Evolutionary conservation across 495 filamentous ascomycete species (phyloP), one percentile per base, ranked within the genome.

Genomic region (Penicillium atrosanguineum): DNA sequence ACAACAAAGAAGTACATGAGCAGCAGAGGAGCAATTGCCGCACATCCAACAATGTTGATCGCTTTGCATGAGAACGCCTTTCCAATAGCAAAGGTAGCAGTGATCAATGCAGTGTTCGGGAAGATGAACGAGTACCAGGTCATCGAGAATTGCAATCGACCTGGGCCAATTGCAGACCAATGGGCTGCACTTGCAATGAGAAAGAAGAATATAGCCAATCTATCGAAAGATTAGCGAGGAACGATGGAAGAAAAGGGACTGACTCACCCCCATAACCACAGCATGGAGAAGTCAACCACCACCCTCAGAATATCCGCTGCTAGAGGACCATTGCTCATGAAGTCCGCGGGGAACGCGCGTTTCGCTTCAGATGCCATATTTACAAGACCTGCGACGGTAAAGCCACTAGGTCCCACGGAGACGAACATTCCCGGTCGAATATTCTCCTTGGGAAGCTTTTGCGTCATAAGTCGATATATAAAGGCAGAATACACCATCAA

Each of bases 81-180:
- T 4, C 82, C 86, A n/a, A 93, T 72, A 3, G 85, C 84, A 57
- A 88, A 84, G 0, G 88, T 92, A 0, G 88, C 86, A 0, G 85
- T 88, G 29, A 87, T 73, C 56, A 91, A 66, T 0, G 87, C 86
- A 7, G 89, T 93, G 57, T 95, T 93, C 4, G 90, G 90, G 62
- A 95, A 95, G 0, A 95, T 78, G 63, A 92, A 95, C 0, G 85
- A 88, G 67, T 84, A 94, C 88, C 89, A 95, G 4, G 84, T 89
- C 89, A 95, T 93, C 21, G 87, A 85, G 62, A 92, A 95, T 12
- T 78, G 77, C 73, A 91, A 84, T n/a, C 68, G 61, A 37, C 82
- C 82, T 26, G 68, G 79, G 6, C 72, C 70, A n/a, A 88, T 75
- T 34, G 86, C 85, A n/a, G 85, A 86, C 79, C 76, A 87, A 53